Percentiles rank a stretch among this genome's conserved stretches.
These are phyloP conservation scores for Leccinum disarticulatum DNA, from an alignment of 768 basidiomycete species.

Conservation along the genomic window DNA sequence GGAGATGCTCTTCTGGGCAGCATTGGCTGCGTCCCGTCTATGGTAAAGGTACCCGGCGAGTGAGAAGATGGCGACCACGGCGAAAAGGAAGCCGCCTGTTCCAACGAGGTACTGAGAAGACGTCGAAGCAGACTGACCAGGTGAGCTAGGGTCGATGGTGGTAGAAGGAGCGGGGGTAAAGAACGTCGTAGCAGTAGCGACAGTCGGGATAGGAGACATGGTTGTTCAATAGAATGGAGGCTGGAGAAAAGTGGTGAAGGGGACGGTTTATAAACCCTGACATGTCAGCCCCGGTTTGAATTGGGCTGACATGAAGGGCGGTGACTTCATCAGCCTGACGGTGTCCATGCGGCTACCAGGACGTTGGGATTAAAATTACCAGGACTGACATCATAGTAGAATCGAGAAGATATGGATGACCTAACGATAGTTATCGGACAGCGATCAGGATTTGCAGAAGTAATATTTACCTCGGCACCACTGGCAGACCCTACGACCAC, in stretches of 20 bases:
- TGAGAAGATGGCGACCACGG: constrained; percentile 11
- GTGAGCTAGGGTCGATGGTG: background rate
- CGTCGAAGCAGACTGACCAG: constrained; percentile 1
- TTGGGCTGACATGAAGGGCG: background rate
- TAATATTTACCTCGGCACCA: too few relatives aligned
- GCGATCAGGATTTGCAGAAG: too few relatives aligned
- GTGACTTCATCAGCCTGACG: constrained; percentile 11
- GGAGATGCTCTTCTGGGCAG: background rate
- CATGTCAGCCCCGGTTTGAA: background rate
- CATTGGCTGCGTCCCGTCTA: background rate
- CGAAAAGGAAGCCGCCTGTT: constrained; percentile 19
- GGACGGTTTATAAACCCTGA: constrained; percentile 4
- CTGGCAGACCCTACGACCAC: too few relatives aligned
- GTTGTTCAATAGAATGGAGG: constrained; percentile 1
- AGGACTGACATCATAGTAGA: background rate
- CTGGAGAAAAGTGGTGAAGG: background rate
- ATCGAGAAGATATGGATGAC: background rate
- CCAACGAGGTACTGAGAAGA: constrained; percentile 3
- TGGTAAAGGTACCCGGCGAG: constrained; percentile 8
- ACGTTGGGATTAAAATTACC: background rate
- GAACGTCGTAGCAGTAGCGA: constrained; percentile 5
- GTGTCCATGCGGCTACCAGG: too few relatives aligned
- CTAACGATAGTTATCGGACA: too few relatives aligned
- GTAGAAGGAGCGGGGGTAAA: constrained; percentile 2
- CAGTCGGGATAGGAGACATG: constrained; percentile 21